A percentile compares a stretch with the other conserved stretches of the same genome.
Evolutionary conservation across 192 early-diverging fungal species (phyloP).

Genomic region (Coemansia sp.): DNA sequence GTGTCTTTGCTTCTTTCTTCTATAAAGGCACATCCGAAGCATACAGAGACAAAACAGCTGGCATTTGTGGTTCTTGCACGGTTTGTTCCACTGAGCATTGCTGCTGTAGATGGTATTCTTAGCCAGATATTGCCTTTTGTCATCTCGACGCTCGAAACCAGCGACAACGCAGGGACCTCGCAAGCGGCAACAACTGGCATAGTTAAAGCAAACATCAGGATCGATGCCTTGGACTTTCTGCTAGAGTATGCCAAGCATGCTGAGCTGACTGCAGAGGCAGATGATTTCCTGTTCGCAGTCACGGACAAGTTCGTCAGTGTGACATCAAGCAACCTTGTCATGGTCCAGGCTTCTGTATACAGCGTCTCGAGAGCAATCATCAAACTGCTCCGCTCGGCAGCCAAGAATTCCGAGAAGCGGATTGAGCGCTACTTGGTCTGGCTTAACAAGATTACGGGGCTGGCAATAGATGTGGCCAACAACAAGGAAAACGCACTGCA

Average conservation of each 20-base stretch:
- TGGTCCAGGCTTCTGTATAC: constrained; percentile 27
- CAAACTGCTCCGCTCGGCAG: constrained; percentile 18
- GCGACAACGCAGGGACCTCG: constrained; percentile 30
- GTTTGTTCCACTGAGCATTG: constrained; percentile 14
- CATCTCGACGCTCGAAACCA: constrained; percentile 20
- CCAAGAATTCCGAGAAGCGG: constrained; percentile 4
- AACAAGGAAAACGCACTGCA: constrained; percentile 21
- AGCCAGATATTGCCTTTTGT: constrained; percentile 19
- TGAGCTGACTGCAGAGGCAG: constrained; percentile 13
- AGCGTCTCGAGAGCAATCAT: constrained; percentile 19
- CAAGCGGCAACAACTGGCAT: constrained; percentile 35
- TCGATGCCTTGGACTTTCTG: constrained; percentile 44
- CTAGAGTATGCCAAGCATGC: constrained; percentile 15
- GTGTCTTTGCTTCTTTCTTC: constrained; percentile 31
- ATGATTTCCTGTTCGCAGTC: constrained; percentile 16
- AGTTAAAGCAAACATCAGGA: constrained; percentile 43
- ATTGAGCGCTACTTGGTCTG: constrained; percentile 22
- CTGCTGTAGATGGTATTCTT: constrained; percentile 27
- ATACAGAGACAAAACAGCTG: constrained; percentile 51
- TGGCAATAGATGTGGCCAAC: constrained; percentile 4
- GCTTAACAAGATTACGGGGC: constrained; percentile 18
- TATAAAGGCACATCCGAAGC: constrained; percentile 30
- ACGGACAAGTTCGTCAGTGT: constrained; percentile 19
- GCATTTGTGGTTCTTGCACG: constrained; percentile 32
- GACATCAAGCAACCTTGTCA: constrained; percentile 30